Evolutionary conservation across 306 rosid genomes (phyloP).

Genomic region (Crataegus laevigata): DNA sequence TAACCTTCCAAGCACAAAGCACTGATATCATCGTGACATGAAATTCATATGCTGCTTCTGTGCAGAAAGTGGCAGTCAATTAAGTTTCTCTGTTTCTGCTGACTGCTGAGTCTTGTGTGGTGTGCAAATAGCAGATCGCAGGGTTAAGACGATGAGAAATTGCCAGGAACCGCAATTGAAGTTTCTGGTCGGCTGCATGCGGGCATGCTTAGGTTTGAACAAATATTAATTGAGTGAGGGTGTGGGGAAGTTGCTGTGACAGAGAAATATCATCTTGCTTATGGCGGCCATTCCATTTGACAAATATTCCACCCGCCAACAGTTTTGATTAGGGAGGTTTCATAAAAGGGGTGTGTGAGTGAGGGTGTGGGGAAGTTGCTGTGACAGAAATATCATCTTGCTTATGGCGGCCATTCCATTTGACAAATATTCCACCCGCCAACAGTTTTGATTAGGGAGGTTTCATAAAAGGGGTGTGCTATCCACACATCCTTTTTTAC

Average conservation of each 20-base stretch:
- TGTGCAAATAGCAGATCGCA: not conserved
- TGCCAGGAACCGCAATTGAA: not conserved
- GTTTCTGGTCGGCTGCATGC: not conserved
- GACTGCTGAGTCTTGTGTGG: not conserved
- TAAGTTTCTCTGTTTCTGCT: not conserved
- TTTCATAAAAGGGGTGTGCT: no score
- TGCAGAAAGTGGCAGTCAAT: not conserved
- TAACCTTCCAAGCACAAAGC: not conserved
- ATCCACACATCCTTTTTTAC: no score
- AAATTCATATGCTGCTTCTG: not conserved
- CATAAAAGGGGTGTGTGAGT: no score
- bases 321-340: no score
- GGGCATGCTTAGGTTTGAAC: not conserved
- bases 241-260: not conserved
- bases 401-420: not conserved
- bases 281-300: not conserved
- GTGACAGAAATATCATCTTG: not conserved
- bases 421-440: not conserved
- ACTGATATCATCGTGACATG: not conserved
- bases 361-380: not conserved
- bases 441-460: not conserved
- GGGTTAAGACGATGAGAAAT: not conserved
- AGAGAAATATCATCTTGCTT: not conserved
- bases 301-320: not conserved
- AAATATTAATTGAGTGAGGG: not conserved